Conservation (phyloP, 2,329 filamentous ascomycete species). For the Blastomyces percursus region DNA sequence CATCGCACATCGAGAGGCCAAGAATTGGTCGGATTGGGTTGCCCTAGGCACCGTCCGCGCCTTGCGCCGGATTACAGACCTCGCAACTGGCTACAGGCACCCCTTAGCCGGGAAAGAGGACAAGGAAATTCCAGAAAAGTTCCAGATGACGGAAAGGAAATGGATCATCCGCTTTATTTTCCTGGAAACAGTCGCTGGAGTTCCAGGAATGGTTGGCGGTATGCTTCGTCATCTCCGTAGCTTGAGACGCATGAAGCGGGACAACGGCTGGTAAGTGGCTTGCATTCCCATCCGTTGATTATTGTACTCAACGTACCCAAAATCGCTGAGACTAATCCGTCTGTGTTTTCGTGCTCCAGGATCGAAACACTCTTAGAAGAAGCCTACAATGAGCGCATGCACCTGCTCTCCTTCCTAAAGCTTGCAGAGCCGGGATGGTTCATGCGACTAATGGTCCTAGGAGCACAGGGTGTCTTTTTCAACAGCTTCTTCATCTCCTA, state of each 20-base stretch:
- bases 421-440: slow-evolving; percentile 77
- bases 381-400: slow-evolving; percentile 89
- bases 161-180: slow-evolving; percentile 89
- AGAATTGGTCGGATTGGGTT: slow-evolving; percentile 62
- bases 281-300: neutral
- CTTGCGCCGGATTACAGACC: slow-evolving; percentile 69
- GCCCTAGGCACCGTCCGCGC: slow-evolving; percentile 68
- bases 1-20: slow-evolving; percentile 65
- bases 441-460: slow-evolving; percentile 86
- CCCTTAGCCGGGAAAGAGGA: slow-evolving; percentile 41
- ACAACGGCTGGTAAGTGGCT: slow-evolving; percentile 60
- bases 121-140: slow-evolving; percentile 48
- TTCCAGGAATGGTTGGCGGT: slow-evolving; percentile 92
- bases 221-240: slow-evolving; percentile 81
- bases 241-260: slow-evolving; percentile 24
- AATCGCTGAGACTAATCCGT: neutral
- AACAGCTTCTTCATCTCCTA: slow-evolving; percentile 87
- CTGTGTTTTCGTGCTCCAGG: slow-evolving; percentile 35
- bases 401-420: slow-evolving; percentile 84
- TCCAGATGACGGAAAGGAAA: slow-evolving; percentile 67
- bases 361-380: slow-evolving; percentile 88
- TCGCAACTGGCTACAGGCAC: slow-evolving; percentile 70
- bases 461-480: slow-evolving; percentile 92
- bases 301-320: neutral
- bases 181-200: slow-evolving; percentile 85